Percentiles rank a stretch among this genome's conserved stretches.
phyloP scores from a whole-genome alignment of 768 basidiomycete species.

The Boletus bicolor region DNA sequence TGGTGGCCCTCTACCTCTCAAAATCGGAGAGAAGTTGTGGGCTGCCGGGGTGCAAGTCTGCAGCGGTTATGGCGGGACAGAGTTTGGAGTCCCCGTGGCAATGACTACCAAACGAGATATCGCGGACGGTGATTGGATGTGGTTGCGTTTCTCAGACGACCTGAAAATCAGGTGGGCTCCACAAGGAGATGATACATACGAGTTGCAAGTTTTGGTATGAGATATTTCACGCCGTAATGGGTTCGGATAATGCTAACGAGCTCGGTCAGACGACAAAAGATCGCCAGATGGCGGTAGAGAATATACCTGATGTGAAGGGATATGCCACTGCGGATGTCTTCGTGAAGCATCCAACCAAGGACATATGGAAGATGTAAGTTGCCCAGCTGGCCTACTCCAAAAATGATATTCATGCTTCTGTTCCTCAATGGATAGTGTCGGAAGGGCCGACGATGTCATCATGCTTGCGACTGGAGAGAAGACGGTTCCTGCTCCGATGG shows the following conservation, averaged over 20 bases:
- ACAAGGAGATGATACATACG: conserved; percentile 34
- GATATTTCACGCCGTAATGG: fast-evolving
- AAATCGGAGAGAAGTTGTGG: conserved; percentile 33
- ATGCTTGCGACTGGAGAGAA: conserved; percentile 24
- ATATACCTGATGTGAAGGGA: conserved; percentile 37
- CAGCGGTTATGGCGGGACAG: conserved; percentile 38
- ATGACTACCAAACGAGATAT: conserved; percentile 2
- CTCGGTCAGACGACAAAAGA: background rate
- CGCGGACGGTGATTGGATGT: conserved; percentile 34
- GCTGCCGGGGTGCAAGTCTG: conserved; percentile 33
- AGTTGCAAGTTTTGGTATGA: conserved; percentile 38
- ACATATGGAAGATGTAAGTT: conserved; percentile 36
- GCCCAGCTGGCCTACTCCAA: fast-evolving
- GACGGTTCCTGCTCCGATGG: conserved; percentile 29
- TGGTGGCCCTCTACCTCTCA: conserved; percentile 38
- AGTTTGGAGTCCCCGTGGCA: conserved; percentile 17
- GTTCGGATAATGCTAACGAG: background rate
- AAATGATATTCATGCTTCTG: background rate
- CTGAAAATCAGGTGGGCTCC: conserved; percentile 29
- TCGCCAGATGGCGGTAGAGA: conserved; percentile 23
- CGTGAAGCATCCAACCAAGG: conserved; percentile 41
- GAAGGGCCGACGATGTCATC: conserved; percentile 38
- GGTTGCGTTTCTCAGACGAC: conserved; percentile 28
- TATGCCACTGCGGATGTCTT: conserved; percentile 46
- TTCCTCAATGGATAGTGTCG: conserved; percentile 9